Evolutionary conservation across 1,284 basidiomycete genomes (phyloP).

Genomic region (Ganoderma leucocontextum): DNA sequence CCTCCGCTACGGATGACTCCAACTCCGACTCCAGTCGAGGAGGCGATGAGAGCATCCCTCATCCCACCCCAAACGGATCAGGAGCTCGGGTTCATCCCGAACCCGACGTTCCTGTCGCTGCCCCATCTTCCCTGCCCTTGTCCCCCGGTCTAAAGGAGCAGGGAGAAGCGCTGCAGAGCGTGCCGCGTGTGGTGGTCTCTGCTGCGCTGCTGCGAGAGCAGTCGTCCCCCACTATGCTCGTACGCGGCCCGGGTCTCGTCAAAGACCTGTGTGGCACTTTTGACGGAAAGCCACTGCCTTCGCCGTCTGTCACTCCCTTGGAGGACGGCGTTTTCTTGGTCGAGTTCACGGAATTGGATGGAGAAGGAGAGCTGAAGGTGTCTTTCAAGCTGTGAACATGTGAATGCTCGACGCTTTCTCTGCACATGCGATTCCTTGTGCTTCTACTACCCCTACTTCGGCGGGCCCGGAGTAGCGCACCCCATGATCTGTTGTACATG

Average conservation of each 20-base stretch:
- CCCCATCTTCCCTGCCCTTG: constrained; percentile 3
- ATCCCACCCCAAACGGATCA: neutral
- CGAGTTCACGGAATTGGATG: constrained; percentile 16
- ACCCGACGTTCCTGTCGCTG: neutral
- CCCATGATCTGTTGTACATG: neutral
- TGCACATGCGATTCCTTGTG: neutral
- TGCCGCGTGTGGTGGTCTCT: constrained; percentile 8
- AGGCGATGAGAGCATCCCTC: neutral
- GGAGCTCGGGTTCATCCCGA: neutral
- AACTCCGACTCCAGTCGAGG: neutral
- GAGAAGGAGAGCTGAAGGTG: constrained; percentile 28
- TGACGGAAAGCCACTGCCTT: constrained; percentile 3
- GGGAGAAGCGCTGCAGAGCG: neutral
- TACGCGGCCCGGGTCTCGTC: neutral
- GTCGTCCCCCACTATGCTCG: neutral
- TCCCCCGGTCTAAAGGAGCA: neutral
- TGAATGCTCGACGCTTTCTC: constrained; percentile 1
- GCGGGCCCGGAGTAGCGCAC: constrained; percentile 9
- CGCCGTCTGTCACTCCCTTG: neutral
- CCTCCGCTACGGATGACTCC: neutral
- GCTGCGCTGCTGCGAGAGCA: neutral
- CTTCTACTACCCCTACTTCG: neutral
- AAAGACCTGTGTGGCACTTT: constrained; percentile 13
- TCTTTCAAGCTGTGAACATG: constrained; percentile 16
- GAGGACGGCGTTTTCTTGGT: constrained; percentile 21